phyloP scores from a whole-genome alignment of 768 basidiomycete species.

The Macrolepiota dolichaula region DNA sequence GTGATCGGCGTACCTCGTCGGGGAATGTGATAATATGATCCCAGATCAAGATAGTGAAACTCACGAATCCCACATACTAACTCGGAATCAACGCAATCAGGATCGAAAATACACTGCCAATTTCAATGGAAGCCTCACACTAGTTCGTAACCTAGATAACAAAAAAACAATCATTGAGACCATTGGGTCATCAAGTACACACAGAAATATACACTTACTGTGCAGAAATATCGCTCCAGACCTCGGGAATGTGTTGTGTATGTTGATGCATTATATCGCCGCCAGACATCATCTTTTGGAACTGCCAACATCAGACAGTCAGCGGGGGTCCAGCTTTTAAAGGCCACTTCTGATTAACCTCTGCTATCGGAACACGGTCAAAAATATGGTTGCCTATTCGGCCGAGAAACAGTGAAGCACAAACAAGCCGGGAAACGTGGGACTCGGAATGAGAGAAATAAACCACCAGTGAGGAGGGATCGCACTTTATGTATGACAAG shows the following conservation, averaged over 20 bases:
- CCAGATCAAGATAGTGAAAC: conserved; percentile 49
- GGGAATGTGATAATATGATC: conserved; percentile 50
- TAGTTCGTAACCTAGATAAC: conserved; percentile 19
- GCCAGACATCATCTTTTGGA: no score
- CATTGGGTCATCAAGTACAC: not conserved
- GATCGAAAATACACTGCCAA: not conserved
- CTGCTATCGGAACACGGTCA: not conserved
- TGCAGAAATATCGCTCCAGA: conserved; percentile 18
- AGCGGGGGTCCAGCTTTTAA: no score
- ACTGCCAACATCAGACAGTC: no score
- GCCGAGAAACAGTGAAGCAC: not conserved
- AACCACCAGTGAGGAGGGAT: not conserved
- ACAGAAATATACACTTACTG: conserved; percentile 11
- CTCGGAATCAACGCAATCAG: not conserved
- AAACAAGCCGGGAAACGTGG: not conserved
- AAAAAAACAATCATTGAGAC: not conserved
- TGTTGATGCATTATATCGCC: not conserved
- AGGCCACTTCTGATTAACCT: no score
- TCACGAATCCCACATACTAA: conserved; percentile 48
- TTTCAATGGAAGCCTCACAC: conserved; percentile 13
- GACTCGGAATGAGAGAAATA: not conserved
- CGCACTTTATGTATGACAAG: not conserved
- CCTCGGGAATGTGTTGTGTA: not conserved
- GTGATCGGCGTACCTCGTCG: conserved; percentile 30
- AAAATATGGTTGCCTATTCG: not conserved